phyloP scores from a whole-genome alignment of 2,329 filamentous ascomycete genomes.

The Stemphylium vesicarium region DNA sequence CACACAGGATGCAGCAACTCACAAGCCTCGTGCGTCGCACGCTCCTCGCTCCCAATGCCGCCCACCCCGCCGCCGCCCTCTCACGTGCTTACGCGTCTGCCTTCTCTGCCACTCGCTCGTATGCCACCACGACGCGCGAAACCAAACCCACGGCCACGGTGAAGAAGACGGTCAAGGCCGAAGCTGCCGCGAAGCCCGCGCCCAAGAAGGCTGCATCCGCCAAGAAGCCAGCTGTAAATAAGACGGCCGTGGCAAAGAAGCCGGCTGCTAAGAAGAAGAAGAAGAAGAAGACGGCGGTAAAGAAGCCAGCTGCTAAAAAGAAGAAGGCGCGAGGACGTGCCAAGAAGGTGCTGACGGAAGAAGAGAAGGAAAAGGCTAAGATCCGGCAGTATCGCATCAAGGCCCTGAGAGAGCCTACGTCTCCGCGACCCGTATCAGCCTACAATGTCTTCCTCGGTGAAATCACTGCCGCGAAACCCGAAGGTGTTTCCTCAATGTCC shows the following conservation, averaged over 20 bases:
- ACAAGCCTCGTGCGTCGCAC: slow-evolving; percentile 36
- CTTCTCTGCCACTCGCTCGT: slow-evolving; percentile 34
- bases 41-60: slow-evolving; percentile 32
- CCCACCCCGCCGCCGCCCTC: slow-evolving; percentile 27
- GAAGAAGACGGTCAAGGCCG: slow-evolving; percentile 37
- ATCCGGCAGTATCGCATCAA: slow-evolving; percentile 45
- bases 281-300: slow-evolving; percentile 25
- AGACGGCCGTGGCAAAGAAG: slow-evolving; percentile 7
- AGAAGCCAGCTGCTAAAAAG: slow-evolving; percentile 28
- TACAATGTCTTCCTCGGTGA: slow-evolving; percentile 41
- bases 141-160: slow-evolving; percentile 44
- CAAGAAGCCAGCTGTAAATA: slow-evolving; percentile 33
- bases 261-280: slow-evolving; percentile 25
- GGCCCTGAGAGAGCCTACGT: slow-evolving; percentile 46
- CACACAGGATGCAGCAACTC: slow-evolving; percentile 46
- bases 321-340: slow-evolving; percentile 12
- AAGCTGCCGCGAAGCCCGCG: slow-evolving; percentile 29
- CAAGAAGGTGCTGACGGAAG: slow-evolving; percentile 36
- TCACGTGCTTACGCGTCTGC: slow-evolving; percentile 33
- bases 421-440: slow-evolving; percentile 7
- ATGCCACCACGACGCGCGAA: slow-evolving; percentile 41
- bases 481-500: neutral
- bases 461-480: slow-evolving; percentile 1
- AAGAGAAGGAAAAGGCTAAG: slow-evolving; percentile 36
- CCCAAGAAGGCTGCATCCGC: slow-evolving; percentile 33